phyloP scores from a whole-genome alignment of 1,139 yeast species.

The Spathaspora sp. region DNA sequence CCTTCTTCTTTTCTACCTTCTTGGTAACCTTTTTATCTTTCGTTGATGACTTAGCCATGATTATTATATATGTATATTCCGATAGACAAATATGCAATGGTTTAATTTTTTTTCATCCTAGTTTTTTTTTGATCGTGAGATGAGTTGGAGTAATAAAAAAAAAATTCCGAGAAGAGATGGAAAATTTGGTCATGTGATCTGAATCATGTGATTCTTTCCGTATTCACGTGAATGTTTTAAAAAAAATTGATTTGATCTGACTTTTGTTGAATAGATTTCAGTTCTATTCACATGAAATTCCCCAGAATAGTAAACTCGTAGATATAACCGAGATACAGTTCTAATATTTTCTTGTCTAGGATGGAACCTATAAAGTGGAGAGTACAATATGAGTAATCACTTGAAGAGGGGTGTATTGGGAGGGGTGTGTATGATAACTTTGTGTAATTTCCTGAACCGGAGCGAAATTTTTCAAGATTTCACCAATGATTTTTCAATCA shows the following conservation, averaged over 20 bases:
- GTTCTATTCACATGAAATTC: too few relatives aligned
- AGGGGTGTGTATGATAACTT: background rate
- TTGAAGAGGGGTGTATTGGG: background rate
- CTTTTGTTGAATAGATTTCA: too few relatives aligned
- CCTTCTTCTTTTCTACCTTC: slow-evolving; percentile 17
- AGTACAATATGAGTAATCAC: too few relatives aligned
- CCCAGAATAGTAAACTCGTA: too few relatives aligned
- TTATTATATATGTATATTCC: slow-evolving; percentile 2
- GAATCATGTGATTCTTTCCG: background rate
- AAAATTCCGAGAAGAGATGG: background rate
- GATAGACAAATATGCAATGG: background rate
- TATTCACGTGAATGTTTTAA: background rate
- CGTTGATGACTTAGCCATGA: slow-evolving; percentile 32
- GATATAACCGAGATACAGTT: too few relatives aligned
- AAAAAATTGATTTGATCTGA: too few relatives aligned
- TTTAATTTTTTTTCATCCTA: slow-evolving; percentile 6
- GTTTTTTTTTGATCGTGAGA: slow-evolving; percentile 8
- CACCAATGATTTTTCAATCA: slow-evolving; percentile 1
- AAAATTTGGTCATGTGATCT: background rate
- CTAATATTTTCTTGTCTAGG: too few relatives aligned
- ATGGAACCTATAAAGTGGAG: too few relatives aligned
- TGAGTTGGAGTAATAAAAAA: slow-evolving; percentile 11
- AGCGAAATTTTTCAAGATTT: slow-evolving; percentile 1
- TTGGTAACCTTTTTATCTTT: slow-evolving; percentile 28
- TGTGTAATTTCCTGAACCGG: slow-evolving; percentile 2